phyloP scores from a whole-genome alignment of 2,329 filamentous ascomycete species.

The Pseudogymnoascus sp. region DNA sequence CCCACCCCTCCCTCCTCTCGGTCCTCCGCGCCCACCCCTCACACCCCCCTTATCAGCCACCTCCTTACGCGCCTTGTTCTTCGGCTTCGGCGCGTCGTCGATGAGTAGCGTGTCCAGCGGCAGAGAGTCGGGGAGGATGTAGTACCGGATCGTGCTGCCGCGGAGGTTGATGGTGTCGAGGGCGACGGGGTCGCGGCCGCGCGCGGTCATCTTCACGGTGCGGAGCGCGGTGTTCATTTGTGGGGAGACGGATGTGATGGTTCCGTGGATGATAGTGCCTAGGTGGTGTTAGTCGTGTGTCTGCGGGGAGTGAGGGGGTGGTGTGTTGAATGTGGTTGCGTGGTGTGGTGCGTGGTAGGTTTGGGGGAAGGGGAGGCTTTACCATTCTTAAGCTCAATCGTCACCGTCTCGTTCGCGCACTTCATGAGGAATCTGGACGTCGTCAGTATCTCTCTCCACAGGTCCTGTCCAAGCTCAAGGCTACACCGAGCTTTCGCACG shows the following conservation, averaged over 20 bases:
- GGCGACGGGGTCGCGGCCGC: slow-evolving; percentile 75
- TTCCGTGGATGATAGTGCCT: slow-evolving; percentile 95
- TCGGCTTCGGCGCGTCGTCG: slow-evolving; percentile 94
- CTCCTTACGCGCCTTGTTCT: slow-evolving; percentile 99
- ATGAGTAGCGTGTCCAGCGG: slow-evolving; percentile 92
- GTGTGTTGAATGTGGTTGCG: not conserved
- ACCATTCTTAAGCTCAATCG: slow-evolving; percentile 98
- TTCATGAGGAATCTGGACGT: slow-evolving; percentile 89
- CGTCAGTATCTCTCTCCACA: slow-evolving; percentile 19
- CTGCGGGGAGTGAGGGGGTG: not conserved
- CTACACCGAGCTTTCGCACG: slow-evolving; percentile 14
- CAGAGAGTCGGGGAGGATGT: slow-evolving; percentile 90
- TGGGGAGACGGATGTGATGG: slow-evolving; percentile 90
- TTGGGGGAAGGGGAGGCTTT: slow-evolving; percentile 8
- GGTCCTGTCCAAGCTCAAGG: not conserved
- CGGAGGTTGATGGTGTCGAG: slow-evolving; percentile 96
- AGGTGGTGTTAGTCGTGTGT: slow-evolving; percentile 10
- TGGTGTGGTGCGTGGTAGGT: not conserved
- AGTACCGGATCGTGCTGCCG: slow-evolving; percentile 91
- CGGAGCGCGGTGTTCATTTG: slow-evolving; percentile 98
- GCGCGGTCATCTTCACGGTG: slow-evolving; percentile 92
- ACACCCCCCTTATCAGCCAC: slow-evolving; percentile 50
- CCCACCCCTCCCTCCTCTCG: slow-evolving; percentile 36
- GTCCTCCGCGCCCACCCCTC: slow-evolving; percentile 36
- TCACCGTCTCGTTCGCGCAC: slow-evolving; percentile 97